These are phyloP conservation scores for Raddia distichophylla DNA, from an alignment of 176 grass and related monocot genomes.

Conservation along the genomic window DNA sequence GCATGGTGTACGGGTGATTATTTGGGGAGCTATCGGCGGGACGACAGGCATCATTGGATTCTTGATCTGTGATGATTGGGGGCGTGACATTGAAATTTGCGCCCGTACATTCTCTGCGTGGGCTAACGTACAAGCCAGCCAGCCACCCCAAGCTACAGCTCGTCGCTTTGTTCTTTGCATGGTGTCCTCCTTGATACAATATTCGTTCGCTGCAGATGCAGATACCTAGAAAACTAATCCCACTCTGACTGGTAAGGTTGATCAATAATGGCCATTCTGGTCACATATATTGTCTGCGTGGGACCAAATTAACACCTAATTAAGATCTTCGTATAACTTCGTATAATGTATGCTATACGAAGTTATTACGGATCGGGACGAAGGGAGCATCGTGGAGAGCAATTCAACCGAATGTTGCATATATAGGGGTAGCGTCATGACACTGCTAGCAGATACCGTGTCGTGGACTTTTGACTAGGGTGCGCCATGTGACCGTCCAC, in stretches of 20 bases:
- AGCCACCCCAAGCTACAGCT: background rate
- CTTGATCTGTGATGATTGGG: conserved; percentile 55
- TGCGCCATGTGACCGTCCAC: too few relatives aligned
- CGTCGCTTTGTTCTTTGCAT: conserved; percentile 40
- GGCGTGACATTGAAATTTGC: conserved; percentile 25
- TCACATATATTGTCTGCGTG: too few relatives aligned
- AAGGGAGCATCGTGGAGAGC: too few relatives aligned
- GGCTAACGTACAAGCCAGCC: conserved; percentile 46
- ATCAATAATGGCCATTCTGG: too few relatives aligned
- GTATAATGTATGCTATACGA: too few relatives aligned
- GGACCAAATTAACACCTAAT: too few relatives aligned
- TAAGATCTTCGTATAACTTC: too few relatives aligned
- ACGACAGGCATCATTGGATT: conserved; percentile 54
- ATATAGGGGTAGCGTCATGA: too few relatives aligned
- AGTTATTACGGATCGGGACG: too few relatives aligned
- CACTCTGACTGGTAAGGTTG: background rate
- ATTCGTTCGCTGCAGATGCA: background rate
- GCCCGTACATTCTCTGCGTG: conserved; percentile 32
- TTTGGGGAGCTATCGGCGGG: conserved; percentile 27
- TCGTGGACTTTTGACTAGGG: too few relatives aligned
- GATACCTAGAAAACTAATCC: background rate
- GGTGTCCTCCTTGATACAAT: conserved; percentile 6
- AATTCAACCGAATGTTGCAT: too few relatives aligned
- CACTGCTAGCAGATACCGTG: too few relatives aligned
- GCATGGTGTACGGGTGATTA: conserved; percentile 33